Conservation (phyloP, 2,329 filamentous ascomycete genomes). For the Aspergillus quadricinctus region DNA sequence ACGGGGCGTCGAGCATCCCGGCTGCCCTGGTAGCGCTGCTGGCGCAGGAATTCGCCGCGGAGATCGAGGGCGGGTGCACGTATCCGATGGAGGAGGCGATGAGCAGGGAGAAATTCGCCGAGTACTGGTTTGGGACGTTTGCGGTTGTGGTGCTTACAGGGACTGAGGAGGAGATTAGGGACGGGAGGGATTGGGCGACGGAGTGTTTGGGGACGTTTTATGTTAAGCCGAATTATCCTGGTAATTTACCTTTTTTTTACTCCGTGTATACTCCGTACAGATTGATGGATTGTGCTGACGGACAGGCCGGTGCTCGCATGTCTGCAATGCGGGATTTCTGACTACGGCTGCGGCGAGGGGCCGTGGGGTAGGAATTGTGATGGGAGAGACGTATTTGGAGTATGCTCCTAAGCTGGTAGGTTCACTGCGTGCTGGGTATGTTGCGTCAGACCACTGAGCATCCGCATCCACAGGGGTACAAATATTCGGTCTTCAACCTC, state of each 20-base stretch:
- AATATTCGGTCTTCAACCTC: constrained; percentile 40
- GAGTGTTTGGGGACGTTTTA: constrained; percentile 39
- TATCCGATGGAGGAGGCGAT: constrained; percentile 38
- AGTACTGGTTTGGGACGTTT: constrained; percentile 40
- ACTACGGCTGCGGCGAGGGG: constrained; percentile 29
- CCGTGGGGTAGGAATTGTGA: constrained; percentile 31
- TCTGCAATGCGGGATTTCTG: constrained; percentile 37
- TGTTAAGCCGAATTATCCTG: constrained; percentile 40
- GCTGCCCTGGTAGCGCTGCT: constrained; percentile 23
- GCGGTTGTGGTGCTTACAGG: constrained; percentile 27
- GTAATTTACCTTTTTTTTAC: constrained; percentile 14
- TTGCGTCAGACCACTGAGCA: background rate
- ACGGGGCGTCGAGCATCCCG: constrained; percentile 20
- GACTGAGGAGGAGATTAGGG: constrained; percentile 11
- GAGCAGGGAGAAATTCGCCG: constrained; percentile 24
- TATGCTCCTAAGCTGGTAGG: constrained; percentile 35
- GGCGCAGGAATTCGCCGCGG: constrained; percentile 30
- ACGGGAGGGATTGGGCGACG: constrained; percentile 31
- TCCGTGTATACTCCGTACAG: background rate
- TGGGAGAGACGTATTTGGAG: constrained; percentile 35
- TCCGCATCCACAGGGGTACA: constrained; percentile 31
- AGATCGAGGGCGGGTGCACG: constrained; percentile 33
- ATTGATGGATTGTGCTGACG: constrained; percentile 6
- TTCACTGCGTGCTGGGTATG: background rate
- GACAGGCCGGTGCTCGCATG: constrained; percentile 34